Conservation (phyloP, 1,284 basidiomycete species). For the Pascua sp. region DNA sequence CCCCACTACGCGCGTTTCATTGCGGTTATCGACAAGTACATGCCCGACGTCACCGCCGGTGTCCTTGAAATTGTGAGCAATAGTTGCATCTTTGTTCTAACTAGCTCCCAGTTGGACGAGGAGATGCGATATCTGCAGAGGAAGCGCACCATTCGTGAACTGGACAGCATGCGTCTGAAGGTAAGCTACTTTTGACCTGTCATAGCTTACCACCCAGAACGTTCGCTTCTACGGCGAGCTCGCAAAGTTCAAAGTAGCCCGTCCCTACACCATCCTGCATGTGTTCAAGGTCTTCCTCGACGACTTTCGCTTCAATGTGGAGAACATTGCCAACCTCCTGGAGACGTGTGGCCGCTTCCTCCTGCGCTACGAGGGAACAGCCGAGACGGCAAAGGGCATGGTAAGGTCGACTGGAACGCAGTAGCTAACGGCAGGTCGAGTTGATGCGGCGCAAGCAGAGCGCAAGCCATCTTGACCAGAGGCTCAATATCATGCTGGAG, state of each 20-base stretch:
- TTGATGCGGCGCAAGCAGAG: slow-evolving; percentile 91
- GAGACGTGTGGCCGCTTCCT: slow-evolving; percentile 94
- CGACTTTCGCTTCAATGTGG: slow-evolving; percentile 89
- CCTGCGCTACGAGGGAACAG: slow-evolving; percentile 80
- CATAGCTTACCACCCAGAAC: slow-evolving; percentile 58
- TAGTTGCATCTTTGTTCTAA: neutral
- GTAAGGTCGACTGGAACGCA: slow-evolving; percentile 7
- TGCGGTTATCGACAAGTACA: slow-evolving; percentile 82
- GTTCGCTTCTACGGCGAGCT: slow-evolving; percentile 83
- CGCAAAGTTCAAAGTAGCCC: slow-evolving; percentile 93
- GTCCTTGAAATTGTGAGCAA: slow-evolving; percentile 71
- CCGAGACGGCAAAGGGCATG: slow-evolving; percentile 63
- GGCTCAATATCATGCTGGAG: slow-evolving; percentile 84
- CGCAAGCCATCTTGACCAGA: slow-evolving; percentile 84
- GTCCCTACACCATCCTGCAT: slow-evolving; percentile 86
- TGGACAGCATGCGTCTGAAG: slow-evolving; percentile 78
- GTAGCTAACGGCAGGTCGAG: slow-evolving; percentile 64
- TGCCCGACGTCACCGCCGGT: slow-evolving; percentile 86
- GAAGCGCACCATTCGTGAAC: slow-evolving; percentile 85
- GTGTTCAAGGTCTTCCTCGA: slow-evolving; percentile 96
- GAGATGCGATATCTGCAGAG: slow-evolving; percentile 95
- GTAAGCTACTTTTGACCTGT: slow-evolving; percentile 48
- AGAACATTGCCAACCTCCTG: slow-evolving; percentile 84
- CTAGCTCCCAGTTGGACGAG: slow-evolving; percentile 71
- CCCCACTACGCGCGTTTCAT: slow-evolving; percentile 90